These are phyloP conservation scores for Trypanosoma avium DNA, from an alignment of 208 protist genomes.

Conservation along the genomic window DNA sequence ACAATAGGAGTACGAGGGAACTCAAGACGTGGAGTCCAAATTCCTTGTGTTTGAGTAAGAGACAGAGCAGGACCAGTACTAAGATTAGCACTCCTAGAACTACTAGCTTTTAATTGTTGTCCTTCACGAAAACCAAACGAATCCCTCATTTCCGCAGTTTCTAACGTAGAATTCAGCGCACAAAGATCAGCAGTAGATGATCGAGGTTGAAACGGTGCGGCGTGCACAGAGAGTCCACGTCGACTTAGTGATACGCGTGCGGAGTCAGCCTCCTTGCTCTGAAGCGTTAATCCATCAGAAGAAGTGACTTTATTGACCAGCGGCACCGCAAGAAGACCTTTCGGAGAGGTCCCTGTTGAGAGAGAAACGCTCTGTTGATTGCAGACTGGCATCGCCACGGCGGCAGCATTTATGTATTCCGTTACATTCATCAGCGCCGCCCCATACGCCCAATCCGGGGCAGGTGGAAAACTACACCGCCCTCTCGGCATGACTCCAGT, in stretches of 20 bases:
- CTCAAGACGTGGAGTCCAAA: background rate
- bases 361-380: too few relatives aligned
- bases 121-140: background rate
- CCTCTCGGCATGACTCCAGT: too few relatives aligned
- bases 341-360: too few relatives aligned
- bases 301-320: background rate
- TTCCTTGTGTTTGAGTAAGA: background rate
- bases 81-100: background rate
- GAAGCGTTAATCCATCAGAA: background rate
- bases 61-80: background rate
- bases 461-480: too few relatives aligned
- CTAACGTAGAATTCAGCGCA: background rate
- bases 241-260: slow-evolving; percentile 14
- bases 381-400: too few relatives aligned
- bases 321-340: background rate
- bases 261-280: background rate
- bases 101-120: background rate
- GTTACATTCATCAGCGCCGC: too few relatives aligned
- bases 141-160: background rate
- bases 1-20: slow-evolving; percentile 16
- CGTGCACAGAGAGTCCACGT: slow-evolving; percentile 24
- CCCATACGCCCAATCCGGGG: too few relatives aligned
- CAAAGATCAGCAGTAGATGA: background rate
- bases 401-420: too few relatives aligned
- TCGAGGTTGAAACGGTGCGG: slow-evolving; percentile 28